Evolutionary conservation across 2,329 filamentous ascomycete genomes (phyloP), one percentile per base, ranked within the genome.

Genomic region (Calonectria crousiana): DNA sequence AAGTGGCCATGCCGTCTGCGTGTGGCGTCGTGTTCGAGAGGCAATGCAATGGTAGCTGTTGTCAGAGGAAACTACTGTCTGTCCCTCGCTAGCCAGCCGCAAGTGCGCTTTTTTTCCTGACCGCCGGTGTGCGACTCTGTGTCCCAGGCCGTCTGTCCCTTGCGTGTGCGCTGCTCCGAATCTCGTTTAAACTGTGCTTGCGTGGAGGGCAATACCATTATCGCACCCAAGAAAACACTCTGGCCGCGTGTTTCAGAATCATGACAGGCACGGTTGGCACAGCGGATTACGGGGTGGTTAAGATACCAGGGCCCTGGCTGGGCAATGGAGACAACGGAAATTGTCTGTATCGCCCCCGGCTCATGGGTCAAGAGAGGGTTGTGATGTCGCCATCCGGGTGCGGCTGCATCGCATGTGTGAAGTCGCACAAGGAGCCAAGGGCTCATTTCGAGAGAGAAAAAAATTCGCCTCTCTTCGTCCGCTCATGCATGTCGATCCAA

Each of bases 161-260:
- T 67, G 56, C 56, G 34, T 38, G 34, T 38, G 32, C 34, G 28
- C 60, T 36, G 28, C 41, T 32, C 47, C 66, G 34, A 41, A 32
- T 73, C 41, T 52, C 34, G 65, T 62, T 53, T 75, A 52, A 64
- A 62, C 30, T 74, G n/a, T 47, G 44, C 65, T 72, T 62, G 66
- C 69, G 64, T 69, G 73, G 69, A 67, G 77, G 67, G 67, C 65
- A 78, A 72, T 75, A 76, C 30, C 67, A 62, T 41, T 62, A 26
- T 38, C 23, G 23, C 23, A 71, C 67, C 74, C 66, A 75, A 62
- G 76, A 52, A 66, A 69, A 66, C 53, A 66, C 65, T 36, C 47
- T 58, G 71, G 67, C 71, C 71, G 74, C 71, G 69, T 60, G 79
- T 81, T 81, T 81, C 79, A 81, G 71, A 76, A 67, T 76, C 78